These are phyloP conservation scores for Candida verbasci DNA, from an alignment of 805 yeast genomes.

Conservation along the genomic window DNA sequence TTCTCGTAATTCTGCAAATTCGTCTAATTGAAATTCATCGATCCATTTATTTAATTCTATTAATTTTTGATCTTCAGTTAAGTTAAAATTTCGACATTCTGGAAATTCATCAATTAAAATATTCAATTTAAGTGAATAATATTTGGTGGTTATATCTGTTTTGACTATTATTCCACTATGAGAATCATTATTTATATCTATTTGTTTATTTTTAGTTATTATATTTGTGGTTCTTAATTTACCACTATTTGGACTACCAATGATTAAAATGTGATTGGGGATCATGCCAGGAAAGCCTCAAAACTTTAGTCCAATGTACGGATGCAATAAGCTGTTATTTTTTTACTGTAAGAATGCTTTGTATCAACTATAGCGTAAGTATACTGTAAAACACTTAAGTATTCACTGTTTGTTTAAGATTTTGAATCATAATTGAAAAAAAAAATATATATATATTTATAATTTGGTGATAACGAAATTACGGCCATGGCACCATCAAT, in stretches of 20 bases:
- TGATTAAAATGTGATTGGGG: conserved; percentile 39
- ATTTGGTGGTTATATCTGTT: conserved; percentile 24
- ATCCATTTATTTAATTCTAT: conserved; percentile 30
- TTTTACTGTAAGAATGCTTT: too few relatives aligned
- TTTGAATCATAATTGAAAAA: too few relatives aligned
- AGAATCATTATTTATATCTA: conserved; percentile 19
- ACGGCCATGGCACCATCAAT: conserved; percentile 11
- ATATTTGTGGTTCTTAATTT: conserved; percentile 28
- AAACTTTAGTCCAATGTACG: too few relatives aligned
- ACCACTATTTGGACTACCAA: conserved; percentile 42
- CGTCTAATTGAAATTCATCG: conserved; percentile 32
- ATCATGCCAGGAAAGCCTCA: too few relatives aligned
- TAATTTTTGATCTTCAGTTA: conserved; percentile 9
- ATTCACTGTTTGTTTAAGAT: too few relatives aligned
- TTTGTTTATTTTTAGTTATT: conserved; percentile 22
- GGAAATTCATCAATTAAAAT: conserved; percentile 34
- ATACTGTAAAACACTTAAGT: too few relatives aligned
- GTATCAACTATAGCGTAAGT: too few relatives aligned
- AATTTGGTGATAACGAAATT: too few relatives aligned
- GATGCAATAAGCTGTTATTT: too few relatives aligned
- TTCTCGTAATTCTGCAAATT: conserved; percentile 41
- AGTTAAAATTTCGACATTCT: not conserved
- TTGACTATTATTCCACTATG: conserved; percentile 32
- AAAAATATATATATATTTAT: too few relatives aligned
- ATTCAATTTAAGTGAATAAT: conserved; percentile 25